Evolutionary conservation across 257 asterid species (phyloP).

Genomic region (Striga asiatica): DNA sequence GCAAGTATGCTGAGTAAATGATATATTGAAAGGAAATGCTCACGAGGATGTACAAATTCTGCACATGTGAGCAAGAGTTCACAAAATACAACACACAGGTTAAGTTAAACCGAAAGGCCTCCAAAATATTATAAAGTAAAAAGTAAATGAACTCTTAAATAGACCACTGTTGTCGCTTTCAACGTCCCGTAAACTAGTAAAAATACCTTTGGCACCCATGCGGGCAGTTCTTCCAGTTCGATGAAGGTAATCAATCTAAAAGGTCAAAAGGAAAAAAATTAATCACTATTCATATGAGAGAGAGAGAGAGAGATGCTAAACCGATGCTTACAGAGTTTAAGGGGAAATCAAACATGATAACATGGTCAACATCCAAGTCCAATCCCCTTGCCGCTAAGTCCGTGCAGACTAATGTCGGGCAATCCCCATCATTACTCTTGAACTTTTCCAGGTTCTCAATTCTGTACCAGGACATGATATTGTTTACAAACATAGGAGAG

Average conservation of each 20-base stretch:
- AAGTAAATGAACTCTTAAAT: slow-evolving; percentile 1
- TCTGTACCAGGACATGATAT: slow-evolving; percentile 27
- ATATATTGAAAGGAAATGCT: no score
- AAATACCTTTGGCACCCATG: slow-evolving; percentile 96
- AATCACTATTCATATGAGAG: slow-evolving; percentile 1
- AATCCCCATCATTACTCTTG: slow-evolving; percentile 84
- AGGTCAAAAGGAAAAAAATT: neutral
- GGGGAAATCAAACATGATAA: slow-evolving; percentile 96
- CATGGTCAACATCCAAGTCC: slow-evolving; percentile 98
- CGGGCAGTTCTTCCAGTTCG: slow-evolving; percentile 99
- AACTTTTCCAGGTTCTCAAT: slow-evolving; percentile 72
- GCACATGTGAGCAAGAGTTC: no score
- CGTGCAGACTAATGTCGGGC: slow-evolving; percentile 97
- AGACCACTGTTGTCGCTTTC: neutral
- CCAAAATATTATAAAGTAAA: neutral
- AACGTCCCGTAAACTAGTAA: neutral
- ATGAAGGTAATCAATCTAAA: slow-evolving; percentile 89
- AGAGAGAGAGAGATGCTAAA: neutral
- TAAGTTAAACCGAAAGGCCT: neutral
- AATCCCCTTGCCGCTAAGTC: slow-evolving; percentile 98
- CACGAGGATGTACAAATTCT: no score
- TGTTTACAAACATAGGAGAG: slow-evolving; percentile 3
- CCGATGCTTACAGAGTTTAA: slow-evolving; percentile 63
- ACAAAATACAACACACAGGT: no score
- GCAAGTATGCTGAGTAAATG: no score